Conservation (phyloP, 768 basidiomycete species). For the Amanita exitialis region DNA sequence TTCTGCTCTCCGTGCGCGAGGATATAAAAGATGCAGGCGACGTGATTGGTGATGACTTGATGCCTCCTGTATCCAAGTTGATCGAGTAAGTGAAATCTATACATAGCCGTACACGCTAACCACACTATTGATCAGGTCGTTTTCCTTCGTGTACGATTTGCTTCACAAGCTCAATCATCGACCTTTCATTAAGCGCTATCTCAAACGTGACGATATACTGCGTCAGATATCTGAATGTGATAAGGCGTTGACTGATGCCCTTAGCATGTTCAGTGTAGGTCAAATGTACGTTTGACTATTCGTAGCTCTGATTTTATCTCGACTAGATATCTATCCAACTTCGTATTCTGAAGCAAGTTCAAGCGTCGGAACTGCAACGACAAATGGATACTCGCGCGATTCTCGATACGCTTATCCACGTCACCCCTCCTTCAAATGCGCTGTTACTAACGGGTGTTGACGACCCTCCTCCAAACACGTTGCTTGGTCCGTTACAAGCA, state of each 20-base stretch:
- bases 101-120: neutral
- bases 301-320: conserved; percentile 25
- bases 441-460: conserved; percentile 8
- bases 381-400: conserved; percentile 24
- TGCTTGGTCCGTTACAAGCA: neutral
- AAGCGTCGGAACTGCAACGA: conserved; percentile 23
- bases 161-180: conserved; percentile 37
- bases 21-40: conserved; percentile 39
- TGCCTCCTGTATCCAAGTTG: conserved; percentile 34
- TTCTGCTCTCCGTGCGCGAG: conserved; percentile 41
- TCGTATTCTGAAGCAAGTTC: conserved; percentile 41
- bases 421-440: conserved; percentile 6
- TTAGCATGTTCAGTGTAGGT: conserved; percentile 41
- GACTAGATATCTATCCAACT: conserved; percentile 23
- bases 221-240: conserved; percentile 20
- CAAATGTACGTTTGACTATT: neutral
- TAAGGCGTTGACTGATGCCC: conserved; percentile 18
- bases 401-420: conserved; percentile 17
- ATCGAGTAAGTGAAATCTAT: conserved; percentile 23
- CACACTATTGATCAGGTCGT: conserved; percentile 14
- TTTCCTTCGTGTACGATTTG: conserved; percentile 26
- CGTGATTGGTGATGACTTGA: conserved; percentile 30
- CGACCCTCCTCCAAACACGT: neutral
- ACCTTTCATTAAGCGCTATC: conserved; percentile 56
- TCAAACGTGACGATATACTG: conserved; percentile 49